A percentile compares a stretch with the other conserved stretches of the same genome.
Conservation (phyloP, 192 early-diverging fungal genomes). For the Phlyctochytrium arcticum region DNA sequence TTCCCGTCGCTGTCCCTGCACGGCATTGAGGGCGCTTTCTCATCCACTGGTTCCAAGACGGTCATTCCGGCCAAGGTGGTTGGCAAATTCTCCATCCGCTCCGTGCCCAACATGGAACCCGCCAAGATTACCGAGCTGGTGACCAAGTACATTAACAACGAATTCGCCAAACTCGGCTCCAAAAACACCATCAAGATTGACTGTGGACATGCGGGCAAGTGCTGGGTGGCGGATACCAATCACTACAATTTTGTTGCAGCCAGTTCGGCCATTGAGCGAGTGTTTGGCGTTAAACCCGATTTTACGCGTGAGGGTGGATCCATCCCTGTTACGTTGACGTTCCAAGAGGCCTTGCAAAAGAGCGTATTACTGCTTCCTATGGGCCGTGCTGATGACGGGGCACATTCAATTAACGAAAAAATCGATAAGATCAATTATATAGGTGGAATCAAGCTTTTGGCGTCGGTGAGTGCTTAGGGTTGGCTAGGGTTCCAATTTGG, state of each 20-base stretch:
- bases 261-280: constrained; percentile 81
- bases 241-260: constrained; percentile 95
- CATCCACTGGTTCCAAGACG: constrained; percentile 89
- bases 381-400: constrained; percentile 91
- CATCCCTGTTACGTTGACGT: constrained; percentile 96
- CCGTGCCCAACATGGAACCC: constrained; percentile 76
- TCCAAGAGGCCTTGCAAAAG: constrained; percentile 91
- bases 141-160: constrained; percentile 65
- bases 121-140: constrained; percentile 73
- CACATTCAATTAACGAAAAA: constrained; percentile 98
- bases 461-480: not conserved
- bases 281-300: constrained; percentile 91
- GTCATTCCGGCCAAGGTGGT: constrained; percentile 93
- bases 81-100: constrained; percentile 98
- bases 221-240: constrained; percentile 87
- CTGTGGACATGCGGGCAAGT: constrained; percentile 78
- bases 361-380: constrained; percentile 89
- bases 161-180: constrained; percentile 85
- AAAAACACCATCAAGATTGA: constrained; percentile 79
- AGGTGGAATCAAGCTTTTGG: constrained; percentile 78
- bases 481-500: not conserved
- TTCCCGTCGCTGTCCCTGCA: constrained; percentile 94
- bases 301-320: constrained; percentile 96
- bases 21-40: constrained; percentile 97
- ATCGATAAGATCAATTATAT: constrained; percentile 89